phyloP scores from a whole-genome alignment of 805 yeast species.

The Sugiyamaella lignohabitans region DNA sequence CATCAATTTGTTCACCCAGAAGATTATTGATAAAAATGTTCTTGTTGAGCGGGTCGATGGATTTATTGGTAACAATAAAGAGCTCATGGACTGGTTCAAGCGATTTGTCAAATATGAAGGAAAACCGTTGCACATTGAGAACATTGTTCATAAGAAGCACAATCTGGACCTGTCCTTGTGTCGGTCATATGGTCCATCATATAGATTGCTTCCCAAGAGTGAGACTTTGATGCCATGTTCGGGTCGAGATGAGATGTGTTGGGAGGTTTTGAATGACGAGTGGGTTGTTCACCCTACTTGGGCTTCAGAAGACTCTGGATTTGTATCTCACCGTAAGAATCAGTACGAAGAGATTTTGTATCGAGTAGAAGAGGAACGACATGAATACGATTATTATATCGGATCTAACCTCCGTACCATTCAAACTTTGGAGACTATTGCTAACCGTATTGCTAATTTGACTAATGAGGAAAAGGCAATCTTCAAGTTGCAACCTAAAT shows the following conservation, averaged over 20 bases:
- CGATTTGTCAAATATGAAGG: slow-evolving; percentile 84
- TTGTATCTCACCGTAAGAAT: slow-evolving; percentile 96
- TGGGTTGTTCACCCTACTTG: slow-evolving; percentile 99
- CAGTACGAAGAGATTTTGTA: slow-evolving; percentile 95
- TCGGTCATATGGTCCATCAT: slow-evolving; percentile 92
- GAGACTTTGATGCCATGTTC: slow-evolving; percentile 97
- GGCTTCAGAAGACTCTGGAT: slow-evolving; percentile 99
- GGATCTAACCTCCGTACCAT: slow-evolving; percentile 92
- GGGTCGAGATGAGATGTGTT: slow-evolving; percentile 98
- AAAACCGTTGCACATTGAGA: slow-evolving; percentile 79
- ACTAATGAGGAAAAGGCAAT: slow-evolving; percentile 77
- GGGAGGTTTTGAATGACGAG: slow-evolving; percentile 97
- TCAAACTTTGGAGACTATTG: slow-evolving; percentile 91
- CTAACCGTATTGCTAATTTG: slow-evolving; percentile 91
- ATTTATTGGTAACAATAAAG: slow-evolving; percentile 74
- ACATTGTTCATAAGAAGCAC: slow-evolving; percentile 80
- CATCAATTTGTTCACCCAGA: slow-evolving; percentile 81
- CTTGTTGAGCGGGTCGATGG: slow-evolving; percentile 79
- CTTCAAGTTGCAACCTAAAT: slow-evolving; percentile 85
- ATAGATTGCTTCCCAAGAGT: slow-evolving; percentile 84
- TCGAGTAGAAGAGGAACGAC: slow-evolving; percentile 95
- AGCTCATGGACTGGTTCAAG: slow-evolving; percentile 86
- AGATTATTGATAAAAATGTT: slow-evolving; percentile 75
- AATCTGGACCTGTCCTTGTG: slow-evolving; percentile 83
- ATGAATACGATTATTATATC: slow-evolving; percentile 92